These are phyloP conservation scores for Fusarium tricinctum DNA, from an alignment of 2,329 filamentous ascomycete species.

Conservation along the genomic window DNA sequence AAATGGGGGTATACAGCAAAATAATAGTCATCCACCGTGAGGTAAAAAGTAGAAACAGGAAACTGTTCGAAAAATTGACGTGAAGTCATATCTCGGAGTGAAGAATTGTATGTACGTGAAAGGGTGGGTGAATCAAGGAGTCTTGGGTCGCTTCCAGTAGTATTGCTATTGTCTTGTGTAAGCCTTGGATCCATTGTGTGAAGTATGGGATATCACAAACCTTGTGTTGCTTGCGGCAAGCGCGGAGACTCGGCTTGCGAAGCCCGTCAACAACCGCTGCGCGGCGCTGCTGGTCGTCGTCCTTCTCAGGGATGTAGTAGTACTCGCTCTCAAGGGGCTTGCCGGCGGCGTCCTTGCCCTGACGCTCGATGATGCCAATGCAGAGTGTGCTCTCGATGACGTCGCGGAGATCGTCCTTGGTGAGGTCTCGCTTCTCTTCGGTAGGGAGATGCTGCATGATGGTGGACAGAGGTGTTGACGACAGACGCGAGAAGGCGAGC, in stretches of 20 bases:
- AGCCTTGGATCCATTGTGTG: background rate
- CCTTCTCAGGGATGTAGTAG: conserved; percentile 92
- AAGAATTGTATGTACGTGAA: conserved; percentile 33
- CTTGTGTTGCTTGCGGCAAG: conserved; percentile 97
- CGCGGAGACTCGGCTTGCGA: conserved; percentile 88
- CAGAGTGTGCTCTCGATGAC: conserved; percentile 82
- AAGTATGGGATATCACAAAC: conserved; percentile 63
- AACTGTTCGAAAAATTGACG: conserved; percentile 20
- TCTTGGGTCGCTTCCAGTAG: conserved; percentile 76
- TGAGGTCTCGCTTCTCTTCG: conserved; percentile 71
- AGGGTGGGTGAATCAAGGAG: conserved; percentile 60
- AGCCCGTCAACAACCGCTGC: conserved; percentile 88
- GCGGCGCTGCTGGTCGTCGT: conserved; percentile 82
- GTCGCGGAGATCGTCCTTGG: conserved; percentile 73
- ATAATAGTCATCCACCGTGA: conserved; percentile 34
- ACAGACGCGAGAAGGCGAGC: conserved; percentile 91
- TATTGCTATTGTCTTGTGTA: conserved; percentile 68
- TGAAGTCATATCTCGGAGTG: conserved; percentile 21
- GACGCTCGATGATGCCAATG: conserved; percentile 88
- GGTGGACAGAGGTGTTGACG: conserved; percentile 89
- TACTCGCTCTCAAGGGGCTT: conserved; percentile 96
- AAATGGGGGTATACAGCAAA: conserved; percentile 47
- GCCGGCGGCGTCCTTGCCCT: conserved; percentile 96
- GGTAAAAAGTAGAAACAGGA: conserved; percentile 10
- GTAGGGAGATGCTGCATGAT: conserved; percentile 88